Percentiles rank a stretch among this genome's conserved stretches.
These are phyloP conservation scores for Saraca asoca DNA, from an alignment of 331 rosid genomes.

Conservation along the genomic window DNA sequence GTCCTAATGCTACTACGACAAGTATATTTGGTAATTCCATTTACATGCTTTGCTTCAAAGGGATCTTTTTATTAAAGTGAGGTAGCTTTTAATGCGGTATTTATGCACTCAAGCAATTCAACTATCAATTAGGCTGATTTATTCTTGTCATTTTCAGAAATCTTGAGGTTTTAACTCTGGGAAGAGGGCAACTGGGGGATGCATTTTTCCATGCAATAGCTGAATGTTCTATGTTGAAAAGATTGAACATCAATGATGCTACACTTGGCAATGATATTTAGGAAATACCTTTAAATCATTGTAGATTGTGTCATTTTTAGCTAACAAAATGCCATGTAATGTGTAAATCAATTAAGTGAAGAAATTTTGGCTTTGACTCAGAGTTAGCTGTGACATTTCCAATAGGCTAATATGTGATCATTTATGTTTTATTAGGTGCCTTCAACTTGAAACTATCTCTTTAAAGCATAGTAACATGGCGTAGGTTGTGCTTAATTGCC, in stretches of 20 bases:
- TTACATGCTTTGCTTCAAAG: conserved; percentile 71
- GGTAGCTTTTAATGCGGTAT: conserved; percentile 12
- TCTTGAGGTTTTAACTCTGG: conserved; percentile 76
- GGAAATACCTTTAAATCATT: conserved; percentile 80
- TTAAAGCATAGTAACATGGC: conserved; percentile 99
- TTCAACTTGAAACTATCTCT: conserved; percentile 89
- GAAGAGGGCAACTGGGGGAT: conserved; percentile 81
- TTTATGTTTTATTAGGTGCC: conserved; percentile 67
- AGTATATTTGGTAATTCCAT: conserved; percentile 72
- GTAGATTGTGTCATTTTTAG: conserved; percentile 74
- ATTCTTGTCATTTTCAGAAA: conserved; percentile 56
- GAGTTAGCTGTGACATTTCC: not conserved
- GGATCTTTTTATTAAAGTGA: conserved; percentile 74
- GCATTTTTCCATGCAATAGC: conserved; percentile 77
- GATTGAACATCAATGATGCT: conserved; percentile 77
- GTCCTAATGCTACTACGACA: conserved; percentile 90
- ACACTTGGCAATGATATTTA: conserved; percentile 85
- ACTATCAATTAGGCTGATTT: conserved; percentile 35
- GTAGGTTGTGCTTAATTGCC: conserved; percentile 90
- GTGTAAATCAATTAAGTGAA: conserved; percentile 88
- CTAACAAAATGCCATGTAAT: conserved; percentile 87
- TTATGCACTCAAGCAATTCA: conserved; percentile 1
- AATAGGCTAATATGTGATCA: conserved; percentile 26
- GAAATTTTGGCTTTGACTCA: conserved; percentile 16
- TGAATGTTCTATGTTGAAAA: conserved; percentile 67